Conservation (phyloP, 2,329 filamentous ascomycete species). For the Chaetomium strumarium region DNA sequence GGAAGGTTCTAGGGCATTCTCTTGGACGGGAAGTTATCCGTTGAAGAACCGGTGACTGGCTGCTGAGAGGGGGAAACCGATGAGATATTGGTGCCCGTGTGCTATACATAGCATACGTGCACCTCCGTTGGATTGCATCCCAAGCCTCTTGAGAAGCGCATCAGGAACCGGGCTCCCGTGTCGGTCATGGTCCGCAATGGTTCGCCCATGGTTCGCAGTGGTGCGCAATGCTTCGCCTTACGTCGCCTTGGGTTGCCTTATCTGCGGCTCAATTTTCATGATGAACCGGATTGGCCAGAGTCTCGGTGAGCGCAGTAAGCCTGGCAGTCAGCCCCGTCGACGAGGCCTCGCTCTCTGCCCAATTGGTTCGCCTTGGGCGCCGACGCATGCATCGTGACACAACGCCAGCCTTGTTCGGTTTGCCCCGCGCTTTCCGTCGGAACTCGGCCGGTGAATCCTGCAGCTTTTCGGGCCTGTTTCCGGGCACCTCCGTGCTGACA, state of each 20-base stretch:
- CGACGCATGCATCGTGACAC: slow-evolving; percentile 13
- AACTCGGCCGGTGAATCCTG: not conserved
- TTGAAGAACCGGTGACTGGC: too few species aligned
- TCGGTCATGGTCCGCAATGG: not conserved
- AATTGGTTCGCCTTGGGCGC: slow-evolving; percentile 18
- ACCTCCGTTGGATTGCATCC: too few species aligned
- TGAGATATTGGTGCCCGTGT: too few species aligned
- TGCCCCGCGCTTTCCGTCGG: slow-evolving; percentile 2
- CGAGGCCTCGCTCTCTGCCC: slow-evolving; percentile 10
- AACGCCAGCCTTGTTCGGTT: slow-evolving; percentile 3
- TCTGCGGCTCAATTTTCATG: slow-evolving; percentile 11
- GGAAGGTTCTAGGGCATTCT: too few species aligned
- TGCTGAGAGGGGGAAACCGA: too few species aligned
- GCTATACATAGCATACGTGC: too few species aligned
- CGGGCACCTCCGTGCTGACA: not conserved
- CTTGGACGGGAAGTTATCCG: too few species aligned
- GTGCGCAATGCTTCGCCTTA: slow-evolving; percentile 13
- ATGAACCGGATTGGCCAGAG: slow-evolving; percentile 13
- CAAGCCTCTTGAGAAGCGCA: too few species aligned
- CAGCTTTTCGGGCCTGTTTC: slow-evolving; percentile 4
- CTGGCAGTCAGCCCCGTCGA: slow-evolving; percentile 14
- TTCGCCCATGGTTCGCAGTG: slow-evolving; percentile 7
- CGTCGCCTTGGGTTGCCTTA: slow-evolving; percentile 14
- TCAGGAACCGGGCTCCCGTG: too few species aligned
- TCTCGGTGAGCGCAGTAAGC: slow-evolving; percentile 21